Percentiles rank a stretch among this genome's conserved stretches.
These are phyloP conservation scores for Venturia nashicola DNA, from an alignment of 2,329 filamentous ascomycete genomes.

Conservation along the genomic window DNA sequence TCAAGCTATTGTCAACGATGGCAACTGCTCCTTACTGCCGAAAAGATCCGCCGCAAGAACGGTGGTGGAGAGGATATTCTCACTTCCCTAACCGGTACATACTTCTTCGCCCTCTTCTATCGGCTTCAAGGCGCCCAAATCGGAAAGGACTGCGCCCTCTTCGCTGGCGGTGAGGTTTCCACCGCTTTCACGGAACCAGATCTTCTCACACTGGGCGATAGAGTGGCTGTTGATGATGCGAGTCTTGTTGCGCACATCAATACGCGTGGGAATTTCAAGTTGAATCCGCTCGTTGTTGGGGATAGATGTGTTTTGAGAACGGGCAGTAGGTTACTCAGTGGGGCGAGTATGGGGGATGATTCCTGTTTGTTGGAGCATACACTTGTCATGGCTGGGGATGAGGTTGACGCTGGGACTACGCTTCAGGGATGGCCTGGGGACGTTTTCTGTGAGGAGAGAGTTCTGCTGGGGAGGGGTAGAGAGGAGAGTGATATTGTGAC, in stretches of 20 bases:
- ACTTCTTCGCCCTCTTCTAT: conserved; percentile 42
- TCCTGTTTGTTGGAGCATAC: conserved; percentile 46
- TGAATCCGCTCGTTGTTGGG: conserved; percentile 40
- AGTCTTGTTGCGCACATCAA: conserved; percentile 46
- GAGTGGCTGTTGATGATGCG: conserved; percentile 43
- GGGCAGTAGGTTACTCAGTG: conserved; percentile 40
- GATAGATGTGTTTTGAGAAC: conserved; percentile 40
- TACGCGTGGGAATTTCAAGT: conserved; percentile 42
- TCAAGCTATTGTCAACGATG: conserved; percentile 45
- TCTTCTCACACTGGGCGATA: conserved; percentile 39
- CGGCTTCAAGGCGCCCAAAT: conserved; percentile 40
- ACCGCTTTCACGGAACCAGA: conserved; percentile 48
- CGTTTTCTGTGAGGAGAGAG: conserved; percentile 20
- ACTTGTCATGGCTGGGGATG: conserved; percentile 43
- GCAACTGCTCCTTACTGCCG: conserved; percentile 42
- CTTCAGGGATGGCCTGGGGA: conserved; percentile 46
- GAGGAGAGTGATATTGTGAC: neutral
- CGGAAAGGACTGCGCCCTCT: conserved; percentile 42
- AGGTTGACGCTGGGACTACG: conserved; percentile 37
- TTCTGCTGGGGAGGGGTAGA: neutral
- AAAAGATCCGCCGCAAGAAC: conserved; percentile 38
- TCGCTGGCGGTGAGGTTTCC: conserved; percentile 39
- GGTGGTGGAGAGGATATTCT: conserved; percentile 40
- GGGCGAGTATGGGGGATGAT: conserved; percentile 41
- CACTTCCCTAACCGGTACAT: conserved; percentile 40